Evolutionary conservation across 345 rosid genomes (phyloP), one percentile per base, ranked within the genome.

Genomic region (Aquilaria yunnanensis): DNA sequence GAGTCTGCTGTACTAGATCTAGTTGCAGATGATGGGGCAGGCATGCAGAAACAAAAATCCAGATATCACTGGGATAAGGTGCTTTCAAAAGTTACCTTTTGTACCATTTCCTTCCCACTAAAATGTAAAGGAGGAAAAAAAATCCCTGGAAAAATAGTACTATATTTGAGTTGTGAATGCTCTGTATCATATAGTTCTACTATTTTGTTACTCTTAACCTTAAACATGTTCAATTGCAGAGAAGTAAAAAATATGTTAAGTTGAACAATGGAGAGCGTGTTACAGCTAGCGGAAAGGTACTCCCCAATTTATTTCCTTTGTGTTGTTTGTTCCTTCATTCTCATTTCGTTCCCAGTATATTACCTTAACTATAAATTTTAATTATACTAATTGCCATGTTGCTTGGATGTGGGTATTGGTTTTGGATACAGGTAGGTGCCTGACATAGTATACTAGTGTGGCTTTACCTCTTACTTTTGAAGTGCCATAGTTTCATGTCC

Each of bases 281-380:
- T 67, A 86, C 99, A 43, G 99, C 99, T 54, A 94, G 96, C 71
- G 99, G 97, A 69, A 90, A 94, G 97, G 97, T 94, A 86, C 49
- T 9, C 34, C 32, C 60, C 59, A 16, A 14, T 37, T 13, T 56
- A n/a, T 60, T 50, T 47, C 5, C 33, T 49, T 31, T 60, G n/a
- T 14, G 4, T 65, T 66, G 45, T 63, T 54, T 55, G 32, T 57
- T 6, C 14, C 47, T 34, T 16, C 47, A n/a, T 32, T 14, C 62
- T 14, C 9, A 37, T 48, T 14, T 52, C 16, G 57, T 47, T 12
- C 43, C 43, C 8, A 37, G 43, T 37, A 37, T 37, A 37, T 5
- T 37, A 37, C 43, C 43, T 37, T 37, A 37, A 37, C 23, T 37
- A 37, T 37, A 5, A 37, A 37, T 37, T 5, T 9, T 0, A 37